Evolutionary conservation across 1,139 yeast genomes (phyloP), one percentile per base, ranked within the genome.

Genomic region (Magnusiomyces sp.): DNA sequence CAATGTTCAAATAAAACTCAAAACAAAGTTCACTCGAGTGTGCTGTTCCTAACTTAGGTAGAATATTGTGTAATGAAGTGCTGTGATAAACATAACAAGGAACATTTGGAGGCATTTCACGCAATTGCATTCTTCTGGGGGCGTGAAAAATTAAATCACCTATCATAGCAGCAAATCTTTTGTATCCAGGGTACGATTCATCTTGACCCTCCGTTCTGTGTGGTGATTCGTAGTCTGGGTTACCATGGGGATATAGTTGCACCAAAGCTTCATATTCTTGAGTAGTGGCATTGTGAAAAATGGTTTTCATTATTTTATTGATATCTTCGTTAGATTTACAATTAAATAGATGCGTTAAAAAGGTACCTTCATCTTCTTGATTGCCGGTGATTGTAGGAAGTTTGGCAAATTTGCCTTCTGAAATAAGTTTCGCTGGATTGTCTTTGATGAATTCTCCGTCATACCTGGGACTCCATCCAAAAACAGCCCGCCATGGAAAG

Each of bases 301-400:
- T n/a, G n/a, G n/a, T n/a, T n/a, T n/a, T n/a, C n/a, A n/a, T n/a
- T n/a, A n/a, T n/a, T n/a, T n/a, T n/a, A n/a, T n/a, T n/a, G n/a
- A n/a, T n/a, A n/a, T n/a, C n/a, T n/a, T n/a, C n/a, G n/a, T n/a
- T n/a, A n/a, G n/a, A n/a, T n/a, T n/a, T n/a, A n/a, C n/a, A n/a
- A n/a, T n/a, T n/a, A n/a, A n/a, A n/a, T n/a, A n/a, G n/a, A n/a
- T n/a, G n/a, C n/a, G n/a, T n/a, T n/a, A n/a, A n/a, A n/a, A n/a
- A n/a, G n/a, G n/a, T n/a, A 2, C 56, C 58, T 43, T 55, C 58
- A 42, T 55, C 55, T 11, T 52, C 51, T 31, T 53, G 52, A 41
- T 48, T 52, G 9, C 58, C 58, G 17, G 47, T 37, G 14, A 55
- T 51, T 10, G 40, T 43, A 2, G 58, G 58, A 9, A 55, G 53